Conservation (phyloP, 495 filamentous ascomycete species). For the Penicillium argentinense region DNA sequence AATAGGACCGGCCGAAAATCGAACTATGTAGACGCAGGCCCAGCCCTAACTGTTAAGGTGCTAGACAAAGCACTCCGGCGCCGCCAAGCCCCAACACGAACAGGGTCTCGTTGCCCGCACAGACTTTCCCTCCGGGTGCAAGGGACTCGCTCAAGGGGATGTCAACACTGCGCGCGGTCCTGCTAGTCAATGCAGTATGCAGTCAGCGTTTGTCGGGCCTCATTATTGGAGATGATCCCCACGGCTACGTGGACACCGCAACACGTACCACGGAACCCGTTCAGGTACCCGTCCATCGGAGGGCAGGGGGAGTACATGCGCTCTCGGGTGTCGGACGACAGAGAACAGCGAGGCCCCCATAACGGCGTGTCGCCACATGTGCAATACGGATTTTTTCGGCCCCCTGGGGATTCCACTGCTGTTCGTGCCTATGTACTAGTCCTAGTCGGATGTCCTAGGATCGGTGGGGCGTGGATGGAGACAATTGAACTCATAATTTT, state of each 20-base stretch:
- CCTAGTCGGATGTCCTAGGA: background rate
- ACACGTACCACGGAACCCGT: background rate
- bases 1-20: constrained; percentile 19
- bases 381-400: constrained; percentile 1
- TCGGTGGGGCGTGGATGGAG: background rate
- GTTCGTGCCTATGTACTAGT: background rate
- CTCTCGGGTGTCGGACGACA: background rate
- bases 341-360: background rate
- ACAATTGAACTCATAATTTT: background rate
- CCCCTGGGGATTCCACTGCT: background rate
- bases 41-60: constrained; percentile 8
- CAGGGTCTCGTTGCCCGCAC: constrained; percentile 10
- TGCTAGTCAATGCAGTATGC: background rate
- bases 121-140: constrained; percentile 2
- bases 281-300: too few relatives aligned
- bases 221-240: background rate
- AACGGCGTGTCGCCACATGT: background rate
- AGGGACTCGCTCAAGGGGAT: constrained; percentile 3
- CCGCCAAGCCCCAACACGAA: constrained; percentile 7
- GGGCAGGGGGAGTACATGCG: background rate
- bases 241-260: background rate
- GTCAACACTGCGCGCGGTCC: background rate
- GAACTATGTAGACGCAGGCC: constrained; percentile 19
- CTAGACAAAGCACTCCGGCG: too few relatives aligned
- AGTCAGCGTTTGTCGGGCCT: background rate